Base-by-base conservation (phyloP, 192 early-diverging fungal species). In the Backusella psychrophila region DNA sequence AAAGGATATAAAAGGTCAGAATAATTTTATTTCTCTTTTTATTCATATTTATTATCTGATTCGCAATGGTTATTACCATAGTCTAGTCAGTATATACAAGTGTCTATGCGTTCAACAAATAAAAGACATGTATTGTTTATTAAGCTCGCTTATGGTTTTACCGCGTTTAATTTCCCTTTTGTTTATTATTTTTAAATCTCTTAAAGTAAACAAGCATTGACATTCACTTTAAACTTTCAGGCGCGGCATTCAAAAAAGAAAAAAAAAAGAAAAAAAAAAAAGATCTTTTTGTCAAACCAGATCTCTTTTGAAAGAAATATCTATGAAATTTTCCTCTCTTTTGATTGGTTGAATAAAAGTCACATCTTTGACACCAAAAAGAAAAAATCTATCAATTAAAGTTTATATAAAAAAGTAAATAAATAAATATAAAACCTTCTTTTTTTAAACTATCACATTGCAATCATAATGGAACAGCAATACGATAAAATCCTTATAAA, bases 401-500 rank as follows among this genome's bases (percentile, higher is more conserved):
- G 53, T 59, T 59, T 59, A 26, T 59, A 59, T 59, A 56, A 19
- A 59, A 59, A 59, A 59, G 53, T 59, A 59, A 59, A 59, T 59
- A 59, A 59, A 23, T 59, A 53, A 53, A 53, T 53, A 53, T n/a
- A 23, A 59, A 59, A 59, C n/a, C 0, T 26, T 26, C 53, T 59
- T 59, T 9, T 9, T 11, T 26, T 59, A 53, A 21, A 21, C 23
- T 53, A 21, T 53, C 23, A 21, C n/a, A 21, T 26, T 59, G 23
- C 11, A 3, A 23, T 59, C 8, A 59, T 23, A 23, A 59, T 63
- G 56, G 41, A 75, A 15, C 39, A 42, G 12, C 74, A 75, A 42
- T 65, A 66, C 19, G 94, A 95, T 87, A 91, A 87, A 76, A 89
- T 94, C 72, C 79, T 89, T 46, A 82, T 97, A 33, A 86, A 89